These are phyloP conservation scores for Chrysosporium keratinophilum DNA, from an alignment of 2,329 filamentous ascomycete genomes.

Conservation along the genomic window DNA sequence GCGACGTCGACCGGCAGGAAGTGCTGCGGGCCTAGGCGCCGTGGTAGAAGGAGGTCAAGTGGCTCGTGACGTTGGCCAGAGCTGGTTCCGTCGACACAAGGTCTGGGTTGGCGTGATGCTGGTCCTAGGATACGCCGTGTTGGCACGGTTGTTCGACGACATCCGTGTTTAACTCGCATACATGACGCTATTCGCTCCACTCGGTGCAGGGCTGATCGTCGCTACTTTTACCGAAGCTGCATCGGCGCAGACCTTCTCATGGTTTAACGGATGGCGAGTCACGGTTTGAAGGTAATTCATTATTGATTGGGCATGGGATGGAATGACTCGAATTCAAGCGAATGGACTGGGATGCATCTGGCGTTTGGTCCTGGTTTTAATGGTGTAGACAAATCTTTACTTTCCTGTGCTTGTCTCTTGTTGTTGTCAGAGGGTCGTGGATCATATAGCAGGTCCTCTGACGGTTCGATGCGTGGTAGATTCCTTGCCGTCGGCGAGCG, in stretches of 20 bases:
- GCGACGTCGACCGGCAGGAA: constrained; percentile 52
- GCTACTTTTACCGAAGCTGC: neutral
- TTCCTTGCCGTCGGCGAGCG: no score
- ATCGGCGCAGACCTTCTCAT: neutral
- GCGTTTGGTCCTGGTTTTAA: constrained; percentile 1
- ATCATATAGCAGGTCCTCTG: no score
- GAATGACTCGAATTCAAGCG: constrained; percentile 6
- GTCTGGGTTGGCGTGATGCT: constrained; percentile 58
- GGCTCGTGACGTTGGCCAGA: constrained; percentile 65
- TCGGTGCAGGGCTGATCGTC: neutral
- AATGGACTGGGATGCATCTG: constrained; percentile 3
- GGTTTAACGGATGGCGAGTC: neutral
- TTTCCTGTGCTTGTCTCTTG: no score
- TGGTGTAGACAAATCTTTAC: neutral
- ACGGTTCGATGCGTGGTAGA: no score
- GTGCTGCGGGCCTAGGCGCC: constrained; percentile 44
- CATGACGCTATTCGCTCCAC: neutral
- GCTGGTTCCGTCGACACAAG: constrained; percentile 75
- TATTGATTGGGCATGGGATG: constrained; percentile 1
- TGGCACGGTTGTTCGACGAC: constrained; percentile 59
- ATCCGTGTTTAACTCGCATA: constrained; percentile 5
- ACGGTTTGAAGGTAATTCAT: neutral
- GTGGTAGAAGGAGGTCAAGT: constrained; percentile 67
- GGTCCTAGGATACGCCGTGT: constrained; percentile 72
- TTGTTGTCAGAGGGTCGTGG: no score